Evolutionary conservation across 1,139 yeast genomes (phyloP).

Genomic region (Saccharomyces hybrid): DNA sequence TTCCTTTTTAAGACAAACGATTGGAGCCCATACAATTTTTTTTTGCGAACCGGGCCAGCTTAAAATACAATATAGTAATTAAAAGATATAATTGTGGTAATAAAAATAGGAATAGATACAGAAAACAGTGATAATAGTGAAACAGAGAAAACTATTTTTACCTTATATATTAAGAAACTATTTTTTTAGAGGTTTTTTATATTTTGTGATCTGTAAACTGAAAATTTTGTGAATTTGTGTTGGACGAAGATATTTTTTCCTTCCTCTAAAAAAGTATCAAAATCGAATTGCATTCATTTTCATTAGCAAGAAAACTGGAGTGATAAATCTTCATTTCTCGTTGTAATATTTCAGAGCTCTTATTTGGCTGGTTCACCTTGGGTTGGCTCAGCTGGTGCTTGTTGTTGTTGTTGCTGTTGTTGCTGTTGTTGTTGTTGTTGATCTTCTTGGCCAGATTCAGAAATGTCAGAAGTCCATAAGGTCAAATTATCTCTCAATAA

Average conservation of each 20-base stretch:
- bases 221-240: not conserved
- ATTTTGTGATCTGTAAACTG: not conserved
- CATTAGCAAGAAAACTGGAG: conserved; percentile 1
- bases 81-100: too few species aligned
- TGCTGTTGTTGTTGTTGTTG: too few species aligned
- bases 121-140: not conserved
- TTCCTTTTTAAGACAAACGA: too few species aligned
- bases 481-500: too few species aligned
- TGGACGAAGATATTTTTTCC: not conserved
- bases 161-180: not conserved
- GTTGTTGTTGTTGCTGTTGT: not conserved
- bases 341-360: not conserved
- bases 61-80: not conserved
- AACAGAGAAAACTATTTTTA: not conserved
- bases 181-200: not conserved
- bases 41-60: too few species aligned
- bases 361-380: conserved; percentile 33
- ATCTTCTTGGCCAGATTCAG: too few species aligned
- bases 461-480: too few species aligned
- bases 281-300: conserved; percentile 1
- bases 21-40: too few species aligned
- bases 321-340: conserved; percentile 1
- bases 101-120: not conserved
- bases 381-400: conserved; percentile 42
- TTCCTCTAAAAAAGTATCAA: not conserved